Evolutionary conservation across 192 early-diverging fungal genomes (phyloP).

Genomic region (Backusella luteola): DNA sequence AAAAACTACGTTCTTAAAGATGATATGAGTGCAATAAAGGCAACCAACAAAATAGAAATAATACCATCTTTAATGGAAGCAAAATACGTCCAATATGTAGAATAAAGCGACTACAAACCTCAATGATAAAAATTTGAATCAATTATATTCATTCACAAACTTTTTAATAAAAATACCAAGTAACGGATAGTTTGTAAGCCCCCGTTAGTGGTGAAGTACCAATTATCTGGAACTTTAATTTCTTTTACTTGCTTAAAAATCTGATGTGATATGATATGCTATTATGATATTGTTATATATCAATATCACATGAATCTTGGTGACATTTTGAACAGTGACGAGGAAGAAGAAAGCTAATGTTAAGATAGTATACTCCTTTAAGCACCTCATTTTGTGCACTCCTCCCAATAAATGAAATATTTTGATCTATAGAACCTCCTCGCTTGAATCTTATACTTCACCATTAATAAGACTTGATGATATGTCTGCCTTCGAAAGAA

Average conservation of each 20-base stretch:
- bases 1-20: slow-evolving; percentile 6
- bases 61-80: slow-evolving; percentile 3
- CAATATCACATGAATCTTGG: not conserved
- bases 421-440: too few species aligned
- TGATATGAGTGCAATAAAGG: not conserved
- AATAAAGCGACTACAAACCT: not conserved
- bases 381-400: not conserved
- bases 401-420: not conserved
- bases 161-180: too few species aligned
- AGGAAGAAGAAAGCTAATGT: not conserved
- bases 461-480: not conserved
- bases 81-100: not conserved
- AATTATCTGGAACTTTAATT: not conserved
- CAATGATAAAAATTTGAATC: not conserved
- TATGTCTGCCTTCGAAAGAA: not conserved
- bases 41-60: not conserved
- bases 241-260: not conserved
- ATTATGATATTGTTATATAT: not conserved
- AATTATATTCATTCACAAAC: not conserved
- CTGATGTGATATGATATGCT: not conserved
- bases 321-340: not conserved
- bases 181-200: too few species aligned
- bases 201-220: too few species aligned
- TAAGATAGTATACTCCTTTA: not conserved
- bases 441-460: too few species aligned